Evolutionary conservation across 768 basidiomycete genomes (phyloP).

Genomic region (Amanita thiersii): DNA sequence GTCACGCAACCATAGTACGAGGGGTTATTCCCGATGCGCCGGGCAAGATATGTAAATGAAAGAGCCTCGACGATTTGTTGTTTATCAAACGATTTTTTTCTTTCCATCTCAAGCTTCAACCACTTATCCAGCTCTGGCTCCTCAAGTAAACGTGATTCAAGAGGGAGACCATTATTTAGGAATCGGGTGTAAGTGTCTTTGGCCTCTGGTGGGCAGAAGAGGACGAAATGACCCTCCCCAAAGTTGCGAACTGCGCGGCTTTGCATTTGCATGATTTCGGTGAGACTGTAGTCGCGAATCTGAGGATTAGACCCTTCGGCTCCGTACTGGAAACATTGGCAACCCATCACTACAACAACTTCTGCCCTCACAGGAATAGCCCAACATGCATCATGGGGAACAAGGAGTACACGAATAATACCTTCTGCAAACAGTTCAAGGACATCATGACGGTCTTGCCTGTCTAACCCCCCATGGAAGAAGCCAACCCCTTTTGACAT

Average conservation of each 20-base stretch:
- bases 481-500: slow-evolving; percentile 84
- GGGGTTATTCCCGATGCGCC: slow-evolving; percentile 70
- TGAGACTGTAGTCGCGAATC: slow-evolving; percentile 70
- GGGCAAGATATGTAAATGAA: slow-evolving; percentile 74
- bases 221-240: slow-evolving; percentile 57
- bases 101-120: slow-evolving; percentile 32
- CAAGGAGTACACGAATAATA: slow-evolving; percentile 70
- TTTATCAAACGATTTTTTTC: slow-evolving; percentile 35
- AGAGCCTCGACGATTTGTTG: slow-evolving; percentile 72
- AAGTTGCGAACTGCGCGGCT: slow-evolving; percentile 67
- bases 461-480: slow-evolving; percentile 66
- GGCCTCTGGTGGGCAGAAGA: slow-evolving; percentile 88
- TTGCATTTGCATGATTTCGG: slow-evolving; percentile 90
- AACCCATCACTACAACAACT: slow-evolving; percentile 85
- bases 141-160: slow-evolving; percentile 73
- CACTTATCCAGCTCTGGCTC: slow-evolving; percentile 38
- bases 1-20: slow-evolving; percentile 66
- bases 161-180: slow-evolving; percentile 79
- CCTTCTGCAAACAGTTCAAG: slow-evolving; percentile 80
- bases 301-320: slow-evolving; percentile 49
- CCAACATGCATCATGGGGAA: slow-evolving; percentile 83
- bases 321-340: slow-evolving; percentile 65
- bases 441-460: slow-evolving; percentile 60
- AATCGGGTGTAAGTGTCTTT: slow-evolving; percentile 77
- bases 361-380: slow-evolving; percentile 76